phyloP scores from a whole-genome alignment of 108 stramenopile genomes.

The Cylindrotheca fusiformis region DNA sequence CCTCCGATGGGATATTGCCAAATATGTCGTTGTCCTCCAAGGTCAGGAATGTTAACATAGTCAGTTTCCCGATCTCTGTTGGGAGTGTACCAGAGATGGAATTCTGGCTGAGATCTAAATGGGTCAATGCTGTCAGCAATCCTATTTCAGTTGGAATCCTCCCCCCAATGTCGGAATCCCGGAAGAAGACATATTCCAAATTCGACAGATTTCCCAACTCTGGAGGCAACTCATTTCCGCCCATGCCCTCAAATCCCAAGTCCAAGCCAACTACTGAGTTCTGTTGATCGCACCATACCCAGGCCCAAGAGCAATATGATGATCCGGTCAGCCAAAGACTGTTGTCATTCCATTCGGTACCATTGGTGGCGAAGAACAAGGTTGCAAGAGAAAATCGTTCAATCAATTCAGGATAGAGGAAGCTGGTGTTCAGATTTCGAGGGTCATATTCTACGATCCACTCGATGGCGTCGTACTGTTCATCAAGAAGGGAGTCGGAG shows the following conservation, averaged over 20 bases:
- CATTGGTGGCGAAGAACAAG: slow-evolving; percentile 41
- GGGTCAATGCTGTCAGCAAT: slow-evolving; percentile 11
- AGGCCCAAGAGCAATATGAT: slow-evolving; percentile 48
- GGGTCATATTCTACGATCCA: too few species aligned
- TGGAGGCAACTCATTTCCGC: slow-evolving; percentile 18
- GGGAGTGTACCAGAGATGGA: slow-evolving; percentile 54
- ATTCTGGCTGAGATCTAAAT: slow-evolving; percentile 46
- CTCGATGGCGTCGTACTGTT: too few species aligned
- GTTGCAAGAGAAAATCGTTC: slow-evolving; percentile 46
- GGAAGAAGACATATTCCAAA: slow-evolving; percentile 43
- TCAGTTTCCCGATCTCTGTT: slow-evolving; percentile 36
- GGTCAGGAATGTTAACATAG: slow-evolving; percentile 39
- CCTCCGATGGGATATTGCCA: slow-evolving; percentile 21
- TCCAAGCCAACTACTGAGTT: slow-evolving; percentile 3
- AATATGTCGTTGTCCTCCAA: slow-evolving; percentile 52
- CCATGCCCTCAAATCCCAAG: slow-evolving; percentile 14
- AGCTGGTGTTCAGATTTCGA: too few species aligned
- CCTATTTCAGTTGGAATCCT: slow-evolving; percentile 12
- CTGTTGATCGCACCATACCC: slow-evolving; percentile 37
- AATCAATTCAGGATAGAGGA: too few species aligned
- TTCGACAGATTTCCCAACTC: slow-evolving; percentile 36
- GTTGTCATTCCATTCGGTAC: slow-evolving; percentile 23
- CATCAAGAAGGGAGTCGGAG: too few species aligned
- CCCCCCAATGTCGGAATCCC: slow-evolving; percentile 39
- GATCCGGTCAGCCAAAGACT: slow-evolving; percentile 20